Percentiles rank a stretch among this genome's conserved stretches.
Evolutionary conservation across 495 filamentous ascomycete species (phyloP).

Genomic region (Corynascus novoguineensis): DNA sequence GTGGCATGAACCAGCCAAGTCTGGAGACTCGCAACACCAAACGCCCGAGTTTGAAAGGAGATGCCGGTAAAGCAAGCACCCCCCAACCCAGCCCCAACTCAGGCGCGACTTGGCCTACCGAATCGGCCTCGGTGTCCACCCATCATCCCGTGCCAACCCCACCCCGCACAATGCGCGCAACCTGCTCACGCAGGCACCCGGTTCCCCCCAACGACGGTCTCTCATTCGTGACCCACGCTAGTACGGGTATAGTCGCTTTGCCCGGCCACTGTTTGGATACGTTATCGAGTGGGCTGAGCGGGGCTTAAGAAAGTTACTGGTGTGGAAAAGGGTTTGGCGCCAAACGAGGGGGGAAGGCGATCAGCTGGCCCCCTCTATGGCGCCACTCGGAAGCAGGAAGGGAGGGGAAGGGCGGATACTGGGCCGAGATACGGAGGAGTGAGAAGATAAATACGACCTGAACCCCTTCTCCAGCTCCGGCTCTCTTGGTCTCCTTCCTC

Average conservation of each 20-base stretch:
- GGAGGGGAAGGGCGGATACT: neutral
- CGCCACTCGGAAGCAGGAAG: neutral
- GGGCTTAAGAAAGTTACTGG: neutral
- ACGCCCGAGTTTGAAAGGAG: neutral
- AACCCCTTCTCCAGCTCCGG: neutral
- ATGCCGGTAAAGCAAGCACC: neutral
- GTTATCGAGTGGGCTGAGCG: too few species aligned
- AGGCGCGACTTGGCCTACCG: neutral
- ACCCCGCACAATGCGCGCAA: conserved; percentile 10
- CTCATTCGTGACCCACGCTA: neutral
- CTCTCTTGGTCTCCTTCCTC: neutral
- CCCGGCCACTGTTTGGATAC: neutral
- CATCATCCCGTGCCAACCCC: neutral
- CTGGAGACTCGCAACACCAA: too few species aligned
- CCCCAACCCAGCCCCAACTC: neutral
- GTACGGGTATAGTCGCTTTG: neutral
- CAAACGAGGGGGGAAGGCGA: neutral
- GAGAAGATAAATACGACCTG: neutral
- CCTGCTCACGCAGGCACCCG: conserved; percentile 8
- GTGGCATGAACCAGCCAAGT: too few species aligned
- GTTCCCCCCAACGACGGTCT: neutral
- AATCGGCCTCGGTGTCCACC: conserved; percentile 1
- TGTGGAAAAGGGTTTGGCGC: neutral
- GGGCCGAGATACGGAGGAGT: neutral
- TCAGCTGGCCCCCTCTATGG: conserved; percentile 1